phyloP scores from a whole-genome alignment of 2,329 filamentous ascomycete species.

The Trichoderma semiorbis region DNA sequence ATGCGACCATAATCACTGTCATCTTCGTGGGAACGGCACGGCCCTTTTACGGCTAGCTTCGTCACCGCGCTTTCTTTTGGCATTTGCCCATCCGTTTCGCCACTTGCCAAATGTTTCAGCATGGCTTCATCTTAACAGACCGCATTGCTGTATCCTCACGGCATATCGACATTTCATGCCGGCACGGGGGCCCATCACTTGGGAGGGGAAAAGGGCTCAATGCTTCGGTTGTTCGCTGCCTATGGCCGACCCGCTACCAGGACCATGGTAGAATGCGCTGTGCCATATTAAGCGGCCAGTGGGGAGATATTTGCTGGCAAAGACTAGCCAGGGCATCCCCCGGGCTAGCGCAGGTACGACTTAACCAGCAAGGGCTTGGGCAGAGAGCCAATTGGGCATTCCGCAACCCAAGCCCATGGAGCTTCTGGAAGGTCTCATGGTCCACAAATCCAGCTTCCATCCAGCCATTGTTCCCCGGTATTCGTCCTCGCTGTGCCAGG shows the following conservation, averaged over 20 bases:
- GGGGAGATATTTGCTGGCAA: conserved; percentile 2
- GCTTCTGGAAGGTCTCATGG: conserved; percentile 24
- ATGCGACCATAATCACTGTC: not conserved
- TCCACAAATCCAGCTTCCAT: conserved; percentile 14
- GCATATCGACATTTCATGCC: conserved; percentile 2
- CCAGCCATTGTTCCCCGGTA: conserved; percentile 8
- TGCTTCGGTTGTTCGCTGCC: conserved; percentile 14
- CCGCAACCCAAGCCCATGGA: conserved; percentile 19
- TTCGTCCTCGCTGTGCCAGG: not conserved
- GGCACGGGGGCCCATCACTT: not conserved
- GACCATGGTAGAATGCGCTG: conserved; percentile 11
- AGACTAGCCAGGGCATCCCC: conserved; percentile 15
- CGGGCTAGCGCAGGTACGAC: conserved; percentile 21
- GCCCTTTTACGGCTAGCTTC: not conserved
- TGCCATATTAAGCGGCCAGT: conserved; percentile 4
- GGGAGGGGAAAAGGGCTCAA: conserved; percentile 6
- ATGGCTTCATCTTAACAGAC: conserved; percentile 6
- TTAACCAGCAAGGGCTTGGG: conserved; percentile 5
- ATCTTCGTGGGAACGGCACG: not conserved
- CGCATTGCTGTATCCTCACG: not conserved
- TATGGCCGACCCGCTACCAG: conserved; percentile 15
- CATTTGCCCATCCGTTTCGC: not conserved
- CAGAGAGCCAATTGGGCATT: conserved; percentile 12
- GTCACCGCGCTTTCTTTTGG: not conserved
- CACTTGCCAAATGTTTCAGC: conserved; percentile 2